Evolutionary conservation across 2,329 filamentous ascomycete species (phyloP), one percentile per base, ranked within the genome.

Genomic region (Alternaria triticimaculans): DNA sequence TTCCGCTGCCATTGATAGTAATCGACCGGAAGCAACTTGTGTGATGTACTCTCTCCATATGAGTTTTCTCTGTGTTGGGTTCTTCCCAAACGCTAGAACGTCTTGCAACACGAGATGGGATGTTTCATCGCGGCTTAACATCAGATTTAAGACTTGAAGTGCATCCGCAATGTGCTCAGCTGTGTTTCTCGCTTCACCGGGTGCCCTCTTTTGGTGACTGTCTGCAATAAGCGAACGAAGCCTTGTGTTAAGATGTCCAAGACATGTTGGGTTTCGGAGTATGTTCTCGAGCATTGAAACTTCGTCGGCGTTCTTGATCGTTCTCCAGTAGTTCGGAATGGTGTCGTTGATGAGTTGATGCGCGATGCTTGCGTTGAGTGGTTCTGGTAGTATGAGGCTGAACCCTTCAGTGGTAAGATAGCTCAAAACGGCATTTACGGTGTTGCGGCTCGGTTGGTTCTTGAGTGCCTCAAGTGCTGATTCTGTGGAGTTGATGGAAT

Each of bases 271-370:
- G 74, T 89, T 97, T 60, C 85, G 86, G 6, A 99, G 81, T 73
- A 89, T 92, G 63, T 81, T 78, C 1, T 92, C 70, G 15, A 98
- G 80, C 3, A 87, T 78, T 44, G 64, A 61, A 23, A 60, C 44
- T 12, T 66, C 60, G 20, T 46, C 11, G 6, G 58, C 59, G 3
- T 41, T 25, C 20, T 58, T 61, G n/a, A 72, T 41, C 4, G 56
- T 26, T 4, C 84, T 76, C 95, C 96, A 98, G 80, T 95, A 97
- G 75, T 94, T 92, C 2, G 92, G 92, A 8, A 93, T 83, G 25
- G 92, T 94, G 30, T 89, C 87, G 15, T 87, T 89, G 62, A 96
- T 88, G 37, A 99, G 82, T 4, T 88, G 82, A 74, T 94, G 90
- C 56, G 95, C 84, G 30, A 97, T 87, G 71, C 94, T 92, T 20